A percentile compares a stretch with the other conserved stretches of the same genome.
Conservation (phyloP, 2,329 filamentous ascomycete species). For the Fusarium domesticum region DNA sequence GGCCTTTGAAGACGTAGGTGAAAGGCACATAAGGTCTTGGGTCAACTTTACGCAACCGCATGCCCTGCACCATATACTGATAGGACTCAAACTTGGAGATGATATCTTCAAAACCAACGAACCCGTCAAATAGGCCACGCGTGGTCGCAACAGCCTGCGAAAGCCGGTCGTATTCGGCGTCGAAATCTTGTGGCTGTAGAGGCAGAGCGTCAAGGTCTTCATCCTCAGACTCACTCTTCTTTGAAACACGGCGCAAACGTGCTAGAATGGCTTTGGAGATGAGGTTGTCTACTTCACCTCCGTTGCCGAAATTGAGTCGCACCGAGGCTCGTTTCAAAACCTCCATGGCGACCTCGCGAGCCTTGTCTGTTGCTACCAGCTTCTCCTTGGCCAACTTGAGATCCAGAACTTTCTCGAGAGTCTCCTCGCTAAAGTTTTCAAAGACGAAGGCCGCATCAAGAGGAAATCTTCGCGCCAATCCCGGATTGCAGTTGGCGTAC, state of each 20-base stretch:
- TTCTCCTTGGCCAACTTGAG: conserved; percentile 59
- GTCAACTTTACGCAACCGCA: conserved; percentile 52
- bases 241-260: conserved; percentile 24
- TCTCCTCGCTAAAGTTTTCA: conserved; percentile 61
- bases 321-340: conserved; percentile 60
- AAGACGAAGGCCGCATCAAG: conserved; percentile 64
- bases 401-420: conserved; percentile 60
- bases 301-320: conserved; percentile 71
- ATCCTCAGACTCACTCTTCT: conserved; percentile 17
- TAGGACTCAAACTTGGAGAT: conserved; percentile 54
- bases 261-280: conserved; percentile 26
- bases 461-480: conserved; percentile 64
- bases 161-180: conserved; percentile 55
- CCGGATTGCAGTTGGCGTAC: conserved; percentile 71
- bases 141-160: conserved; percentile 43
- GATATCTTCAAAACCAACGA: conserved; percentile 57
- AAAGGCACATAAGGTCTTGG: conserved; percentile 55
- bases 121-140: conserved; percentile 53
- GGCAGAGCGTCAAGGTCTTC: conserved; percentile 24
- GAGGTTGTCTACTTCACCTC: conserved; percentile 65
- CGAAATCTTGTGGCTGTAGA: conserved; percentile 47
- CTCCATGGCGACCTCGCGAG: conserved; percentile 54
- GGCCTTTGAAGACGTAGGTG: conserved; percentile 65
- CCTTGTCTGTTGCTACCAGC: conserved; percentile 52
- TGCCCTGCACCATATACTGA: conserved; percentile 50